Evolutionary conservation across 1,284 basidiomycete species (phyloP).

Genomic region (Phaffia rhodozyma): DNA sequence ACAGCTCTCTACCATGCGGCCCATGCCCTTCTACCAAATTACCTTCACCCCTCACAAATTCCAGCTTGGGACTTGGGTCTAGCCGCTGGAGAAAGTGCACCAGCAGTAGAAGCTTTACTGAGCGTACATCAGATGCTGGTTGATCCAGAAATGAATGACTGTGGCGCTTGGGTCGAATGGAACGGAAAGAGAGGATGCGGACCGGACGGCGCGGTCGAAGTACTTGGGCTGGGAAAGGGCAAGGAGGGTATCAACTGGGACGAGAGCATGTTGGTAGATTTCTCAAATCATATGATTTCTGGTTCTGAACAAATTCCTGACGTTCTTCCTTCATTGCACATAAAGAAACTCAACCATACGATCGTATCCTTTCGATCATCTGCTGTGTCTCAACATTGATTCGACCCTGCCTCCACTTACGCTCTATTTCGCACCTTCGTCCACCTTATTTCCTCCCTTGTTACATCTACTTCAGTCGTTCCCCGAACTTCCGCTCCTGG

Average conservation of each 20-base stretch:
- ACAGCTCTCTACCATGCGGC: slow-evolving; percentile 18
- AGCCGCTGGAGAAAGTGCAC: slow-evolving; percentile 29
- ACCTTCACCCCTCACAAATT: slow-evolving; percentile 26
- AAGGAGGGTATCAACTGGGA: slow-evolving; percentile 24
- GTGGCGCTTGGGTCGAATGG: slow-evolving; percentile 81
- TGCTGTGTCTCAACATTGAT: slow-evolving; percentile 40
- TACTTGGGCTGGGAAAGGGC: slow-evolving; percentile 45
- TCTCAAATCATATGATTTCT: slow-evolving; percentile 14
- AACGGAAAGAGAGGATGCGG: slow-evolving; percentile 64
- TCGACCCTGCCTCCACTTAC: slow-evolving; percentile 47
- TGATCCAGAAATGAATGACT: slow-evolving; percentile 40
- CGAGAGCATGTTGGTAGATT: background rate
- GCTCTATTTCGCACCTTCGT: slow-evolving; percentile 52
- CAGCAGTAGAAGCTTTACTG: slow-evolving; percentile 31
- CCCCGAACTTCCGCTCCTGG: slow-evolving; percentile 55
- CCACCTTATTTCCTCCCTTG: slow-evolving; percentile 51
- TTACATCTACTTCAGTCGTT: slow-evolving; percentile 48
- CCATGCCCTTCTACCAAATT: slow-evolving; percentile 23
- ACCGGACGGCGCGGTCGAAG: slow-evolving; percentile 46
- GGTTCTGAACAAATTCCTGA: slow-evolving; percentile 24
- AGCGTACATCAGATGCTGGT: slow-evolving; percentile 34
- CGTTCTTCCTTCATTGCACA: background rate
- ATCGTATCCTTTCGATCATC: slow-evolving; percentile 58
- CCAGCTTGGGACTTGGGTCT: slow-evolving; percentile 39
- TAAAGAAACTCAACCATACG: slow-evolving; percentile 32